Evolutionary conservation across 305 asterid genomes (phyloP).

Genomic region (Ajuga reptans): DNA sequence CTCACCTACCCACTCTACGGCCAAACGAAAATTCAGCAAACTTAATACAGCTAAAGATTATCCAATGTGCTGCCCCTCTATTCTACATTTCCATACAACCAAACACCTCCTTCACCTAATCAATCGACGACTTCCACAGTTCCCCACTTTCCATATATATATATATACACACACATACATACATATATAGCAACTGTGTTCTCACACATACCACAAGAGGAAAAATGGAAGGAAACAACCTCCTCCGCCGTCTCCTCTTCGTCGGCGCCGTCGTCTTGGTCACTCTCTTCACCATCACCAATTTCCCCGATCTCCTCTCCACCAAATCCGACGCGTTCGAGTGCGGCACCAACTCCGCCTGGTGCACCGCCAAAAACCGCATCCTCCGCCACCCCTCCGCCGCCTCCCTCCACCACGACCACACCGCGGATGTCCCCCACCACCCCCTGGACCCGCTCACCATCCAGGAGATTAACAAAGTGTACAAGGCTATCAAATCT

Average conservation of each 20-base stretch:
- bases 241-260: constrained; percentile 31
- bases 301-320: constrained; percentile 20
- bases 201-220: not conserved
- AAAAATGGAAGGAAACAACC: constrained; percentile 33
- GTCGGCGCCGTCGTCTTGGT: constrained; percentile 21
- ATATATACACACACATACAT: not conserved
- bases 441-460: constrained; percentile 75
- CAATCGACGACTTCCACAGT: not conserved
- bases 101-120: not conserved
- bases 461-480: constrained; percentile 41
- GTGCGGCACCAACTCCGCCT: constrained; percentile 33
- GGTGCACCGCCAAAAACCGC: constrained; percentile 38
- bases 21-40: not conserved
- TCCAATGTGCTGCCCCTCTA: not conserved
- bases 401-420: constrained; percentile 25
- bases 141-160: not conserved
- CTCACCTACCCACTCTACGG: not conserved
- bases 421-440: constrained; percentile 32
- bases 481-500: constrained; percentile 27
- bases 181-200: too few species aligned
- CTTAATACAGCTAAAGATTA: not conserved
- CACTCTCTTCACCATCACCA: constrained; percentile 19
- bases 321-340: constrained; percentile 7
- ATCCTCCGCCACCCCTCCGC: constrained; percentile 32
- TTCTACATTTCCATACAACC: not conserved